Evolutionary conservation across 768 basidiomycete species (phyloP).

Genomic region (Boletellus ananas): DNA sequence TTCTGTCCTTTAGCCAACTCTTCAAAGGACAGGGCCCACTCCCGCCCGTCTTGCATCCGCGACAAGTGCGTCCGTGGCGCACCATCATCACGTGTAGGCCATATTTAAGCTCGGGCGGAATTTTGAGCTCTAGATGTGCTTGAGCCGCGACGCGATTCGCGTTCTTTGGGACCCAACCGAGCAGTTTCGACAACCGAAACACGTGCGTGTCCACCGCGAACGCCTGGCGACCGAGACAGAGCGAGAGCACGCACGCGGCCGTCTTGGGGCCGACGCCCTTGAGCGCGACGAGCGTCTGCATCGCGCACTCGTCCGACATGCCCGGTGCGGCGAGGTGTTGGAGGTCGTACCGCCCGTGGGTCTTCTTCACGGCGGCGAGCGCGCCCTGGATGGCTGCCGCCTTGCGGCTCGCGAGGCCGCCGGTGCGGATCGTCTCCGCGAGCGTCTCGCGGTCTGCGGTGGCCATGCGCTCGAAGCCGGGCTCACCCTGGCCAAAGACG

Average conservation of each 20-base stretch:
- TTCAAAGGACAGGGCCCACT: slow-evolving; percentile 35
- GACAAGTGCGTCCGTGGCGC: slow-evolving; percentile 50
- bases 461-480: slow-evolving; percentile 47
- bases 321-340: slow-evolving; percentile 44
- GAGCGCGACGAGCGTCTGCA: slow-evolving; percentile 54
- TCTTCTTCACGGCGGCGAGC: slow-evolving; percentile 38
- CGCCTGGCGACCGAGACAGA: slow-evolving; percentile 55
- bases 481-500: slow-evolving; percentile 43
- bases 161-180: slow-evolving; percentile 39
- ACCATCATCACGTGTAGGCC: slow-evolving; percentile 59
- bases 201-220: slow-evolving; percentile 68
- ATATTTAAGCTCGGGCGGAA: slow-evolving; percentile 53
- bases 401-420: slow-evolving; percentile 60
- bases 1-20: slow-evolving; percentile 32
- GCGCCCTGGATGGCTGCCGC: slow-evolving; percentile 51
- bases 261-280: slow-evolving; percentile 62
- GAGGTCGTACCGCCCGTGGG: slow-evolving; percentile 52
- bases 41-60: slow-evolving; percentile 46
- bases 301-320: slow-evolving; percentile 44
- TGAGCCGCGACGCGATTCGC: slow-evolving; percentile 52
- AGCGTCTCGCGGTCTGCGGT: slow-evolving; percentile 39
- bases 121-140: slow-evolving; percentile 50
- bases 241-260: slow-evolving; percentile 58
- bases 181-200: slow-evolving; percentile 47
- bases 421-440: slow-evolving; percentile 47